Conservation (phyloP, 805 yeast genomes). For the Yarrowia divulgata region DNA sequence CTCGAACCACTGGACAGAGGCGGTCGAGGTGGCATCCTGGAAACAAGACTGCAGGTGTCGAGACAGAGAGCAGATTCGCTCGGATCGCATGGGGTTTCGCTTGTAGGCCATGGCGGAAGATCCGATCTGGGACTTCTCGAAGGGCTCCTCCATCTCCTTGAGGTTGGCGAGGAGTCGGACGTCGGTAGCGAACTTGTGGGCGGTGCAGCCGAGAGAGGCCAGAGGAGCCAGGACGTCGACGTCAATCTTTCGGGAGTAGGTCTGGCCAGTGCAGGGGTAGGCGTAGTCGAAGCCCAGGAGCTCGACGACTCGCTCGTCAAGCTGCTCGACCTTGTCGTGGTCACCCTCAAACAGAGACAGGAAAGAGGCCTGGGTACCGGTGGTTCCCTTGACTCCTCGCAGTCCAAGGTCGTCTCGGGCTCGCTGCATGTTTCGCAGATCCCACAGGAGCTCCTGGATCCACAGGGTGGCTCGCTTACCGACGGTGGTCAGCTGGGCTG, state of each 20-base stretch:
- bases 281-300: conserved; percentile 92
- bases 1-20: conserved; percentile 99
- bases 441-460: conserved; percentile 98
- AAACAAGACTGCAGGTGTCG: conserved; percentile 92
- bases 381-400: conserved; percentile 98
- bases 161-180: conserved; percentile 93
- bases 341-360: conserved; percentile 94
- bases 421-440: conserved; percentile 91
- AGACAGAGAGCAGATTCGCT: conserved; percentile 97
- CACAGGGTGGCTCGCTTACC: conserved; percentile 98
- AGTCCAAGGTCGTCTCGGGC: conserved; percentile 96
- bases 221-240: conserved; percentile 92
- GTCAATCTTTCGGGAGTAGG: conserved; percentile 98
- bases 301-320: conserved; percentile 92
- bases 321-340: conserved; percentile 92
- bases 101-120: conserved; percentile 99
- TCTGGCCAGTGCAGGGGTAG: conserved; percentile 98
- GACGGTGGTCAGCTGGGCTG: conserved; percentile 97
- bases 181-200: conserved; percentile 98
- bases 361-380: conserved; percentile 98
- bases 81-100: conserved; percentile 99
- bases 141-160: conserved; percentile 98
- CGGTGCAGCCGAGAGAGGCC: conserved; percentile 92
- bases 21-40: conserved; percentile 94
- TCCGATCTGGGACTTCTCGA: conserved; percentile 98